Conservation (phyloP, 1,284 basidiomycete species). For the Ganoderma lingzhi region DNA sequence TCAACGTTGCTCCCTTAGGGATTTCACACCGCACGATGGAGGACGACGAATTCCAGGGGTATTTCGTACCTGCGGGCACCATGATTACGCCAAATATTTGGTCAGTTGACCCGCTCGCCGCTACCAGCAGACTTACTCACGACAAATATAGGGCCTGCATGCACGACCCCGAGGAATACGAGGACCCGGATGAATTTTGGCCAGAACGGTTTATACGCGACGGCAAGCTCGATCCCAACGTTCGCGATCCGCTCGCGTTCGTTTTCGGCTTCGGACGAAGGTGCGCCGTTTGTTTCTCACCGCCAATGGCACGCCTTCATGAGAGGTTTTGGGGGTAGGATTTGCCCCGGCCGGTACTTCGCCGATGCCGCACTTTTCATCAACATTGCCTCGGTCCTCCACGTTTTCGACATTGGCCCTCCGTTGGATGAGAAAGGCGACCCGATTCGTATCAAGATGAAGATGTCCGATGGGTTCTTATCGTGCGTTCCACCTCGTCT, state of each 20-base stretch:
- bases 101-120: conserved; percentile 20
- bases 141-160: conserved; percentile 26
- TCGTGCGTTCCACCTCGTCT: background rate
- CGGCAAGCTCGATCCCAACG: conserved; percentile 23
- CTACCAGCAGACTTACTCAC: background rate
- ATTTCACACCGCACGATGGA: conserved; percentile 14
- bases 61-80: conserved; percentile 35
- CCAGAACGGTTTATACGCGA: conserved; percentile 36
- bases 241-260: conserved; percentile 24
- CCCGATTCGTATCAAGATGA: conserved; percentile 3
- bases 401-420: conserved; percentile 11
- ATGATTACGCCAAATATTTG: conserved; percentile 29
- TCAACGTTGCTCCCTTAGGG: conserved; percentile 28
- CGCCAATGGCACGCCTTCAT: background rate
- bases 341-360: conserved; percentile 14
- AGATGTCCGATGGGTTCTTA: background rate
- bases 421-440: conserved; percentile 7
- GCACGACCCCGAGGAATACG: conserved; percentile 29
- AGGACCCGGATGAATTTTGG: conserved; percentile 28
- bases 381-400: conserved; percentile 9
- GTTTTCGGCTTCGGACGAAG: conserved; percentile 35
- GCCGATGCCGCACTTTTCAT: conserved; percentile 14
- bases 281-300: conserved; percentile 10
- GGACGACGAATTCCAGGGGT: conserved; percentile 31
- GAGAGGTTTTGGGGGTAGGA: background rate